Evolutionary conservation across 331 rosid species (phyloP).

Genomic region (Quercus lobata): DNA sequence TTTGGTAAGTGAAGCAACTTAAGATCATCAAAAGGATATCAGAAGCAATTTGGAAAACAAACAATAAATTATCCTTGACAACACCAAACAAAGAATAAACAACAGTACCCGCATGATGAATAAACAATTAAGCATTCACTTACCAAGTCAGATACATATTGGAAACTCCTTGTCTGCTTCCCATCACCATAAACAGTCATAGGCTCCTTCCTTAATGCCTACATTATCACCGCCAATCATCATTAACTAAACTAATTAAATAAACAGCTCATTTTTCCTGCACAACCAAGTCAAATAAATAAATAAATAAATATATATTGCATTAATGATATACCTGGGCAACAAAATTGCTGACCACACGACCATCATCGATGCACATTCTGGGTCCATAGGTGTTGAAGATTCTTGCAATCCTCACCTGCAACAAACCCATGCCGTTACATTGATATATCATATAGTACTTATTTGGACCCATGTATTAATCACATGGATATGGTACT

Average conservation of each 20-base stretch:
- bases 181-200: conserved; percentile 95
- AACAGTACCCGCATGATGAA: neutral
- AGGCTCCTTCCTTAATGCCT: conserved; percentile 93
- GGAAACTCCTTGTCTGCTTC: conserved; percentile 96
- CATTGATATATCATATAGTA: no score
- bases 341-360: conserved; percentile 91
- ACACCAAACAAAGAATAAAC: conserved; percentile 12
- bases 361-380: conserved; percentile 96
- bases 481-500: no score
- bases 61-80: neutral
- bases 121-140: conserved; percentile 8
- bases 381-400: conserved; percentile 93
- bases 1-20: neutral
- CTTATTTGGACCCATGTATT: no score
- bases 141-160: conserved; percentile 94
- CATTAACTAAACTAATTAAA: conserved; percentile 8
- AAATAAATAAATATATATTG: neutral
- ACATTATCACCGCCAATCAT: conserved; percentile 24
- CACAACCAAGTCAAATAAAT: neutral
- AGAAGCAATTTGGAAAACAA: neutral
- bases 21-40: neutral
- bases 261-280: neutral
- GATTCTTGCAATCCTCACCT: conserved; percentile 96
- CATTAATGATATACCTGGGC: conserved; percentile 55
- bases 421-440: conserved; percentile 7